phyloP scores from a whole-genome alignment of 2,329 filamentous ascomycete species.

The Cordyceps sp. region DNA sequence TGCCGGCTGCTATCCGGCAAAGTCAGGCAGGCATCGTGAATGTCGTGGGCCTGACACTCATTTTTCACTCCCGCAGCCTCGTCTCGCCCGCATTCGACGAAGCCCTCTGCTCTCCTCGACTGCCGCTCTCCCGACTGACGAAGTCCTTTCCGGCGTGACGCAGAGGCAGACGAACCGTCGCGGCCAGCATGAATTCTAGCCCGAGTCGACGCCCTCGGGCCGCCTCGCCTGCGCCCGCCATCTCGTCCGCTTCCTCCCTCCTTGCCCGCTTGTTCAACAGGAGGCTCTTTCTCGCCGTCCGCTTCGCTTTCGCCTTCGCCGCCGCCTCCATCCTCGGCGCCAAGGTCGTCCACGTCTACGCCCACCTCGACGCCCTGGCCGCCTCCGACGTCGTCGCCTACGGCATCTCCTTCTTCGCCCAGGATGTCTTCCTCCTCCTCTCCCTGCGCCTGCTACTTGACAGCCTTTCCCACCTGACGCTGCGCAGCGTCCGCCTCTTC shows the following conservation, averaged over 20 bases:
- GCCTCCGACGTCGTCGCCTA: slow-evolving; percentile 12
- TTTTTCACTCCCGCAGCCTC: too few species aligned
- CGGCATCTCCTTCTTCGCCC: slow-evolving; percentile 17
- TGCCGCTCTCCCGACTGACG: too few species aligned
- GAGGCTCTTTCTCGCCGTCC: slow-evolving; percentile 4
- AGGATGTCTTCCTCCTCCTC: slow-evolving; percentile 15
- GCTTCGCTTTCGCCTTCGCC: slow-evolving; percentile 14
- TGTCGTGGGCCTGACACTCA: too few species aligned
- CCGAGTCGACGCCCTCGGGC: not conserved
- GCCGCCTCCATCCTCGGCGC: slow-evolving; percentile 13
- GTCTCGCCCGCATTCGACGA: too few species aligned
- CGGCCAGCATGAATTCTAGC: too few species aligned
- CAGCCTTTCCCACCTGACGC: slow-evolving; percentile 5
- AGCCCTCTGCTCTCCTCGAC: too few species aligned
- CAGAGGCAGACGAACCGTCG: too few species aligned
- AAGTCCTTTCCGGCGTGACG: too few species aligned
- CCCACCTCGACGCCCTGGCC: slow-evolving; percentile 14
- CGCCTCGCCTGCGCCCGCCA: not conserved
- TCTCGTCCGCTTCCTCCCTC: not conserved
- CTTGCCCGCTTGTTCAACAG: not conserved
- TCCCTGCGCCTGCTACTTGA: slow-evolving; percentile 15
- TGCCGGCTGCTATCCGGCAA: too few species aligned
- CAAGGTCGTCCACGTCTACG: slow-evolving; percentile 16
- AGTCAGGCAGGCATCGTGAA: too few species aligned
- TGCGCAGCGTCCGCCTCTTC: slow-evolving; percentile 9